Evolutionary conservation across 2,329 filamentous ascomycete genomes (phyloP).

Genomic region (Hypoxylon sp.): DNA sequence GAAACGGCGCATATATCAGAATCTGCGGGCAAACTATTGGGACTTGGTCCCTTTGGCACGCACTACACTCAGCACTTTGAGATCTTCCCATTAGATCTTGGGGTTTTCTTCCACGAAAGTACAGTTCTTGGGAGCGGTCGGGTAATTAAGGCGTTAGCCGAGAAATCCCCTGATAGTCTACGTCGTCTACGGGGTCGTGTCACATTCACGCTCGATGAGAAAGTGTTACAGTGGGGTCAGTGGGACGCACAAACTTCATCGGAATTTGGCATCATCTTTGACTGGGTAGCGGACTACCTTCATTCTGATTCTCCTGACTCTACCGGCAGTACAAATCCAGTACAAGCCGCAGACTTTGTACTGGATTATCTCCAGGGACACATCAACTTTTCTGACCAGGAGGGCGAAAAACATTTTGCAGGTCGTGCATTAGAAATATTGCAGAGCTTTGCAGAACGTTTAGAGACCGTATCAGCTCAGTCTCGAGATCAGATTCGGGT

Average conservation of each 20-base stretch:
- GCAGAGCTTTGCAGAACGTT: slow-evolving; percentile 57
- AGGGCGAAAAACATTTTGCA: slow-evolving; percentile 60
- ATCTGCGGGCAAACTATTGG: slow-evolving; percentile 61
- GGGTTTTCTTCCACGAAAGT: slow-evolving; percentile 71
- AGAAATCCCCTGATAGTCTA: slow-evolving; percentile 51
- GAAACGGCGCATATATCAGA: slow-evolving; percentile 41
- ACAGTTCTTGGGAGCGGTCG: slow-evolving; percentile 71
- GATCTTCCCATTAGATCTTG: slow-evolving; percentile 69
- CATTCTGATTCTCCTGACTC: slow-evolving; percentile 39
- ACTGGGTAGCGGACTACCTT: slow-evolving; percentile 68
- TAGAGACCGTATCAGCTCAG: slow-evolving; percentile 49
- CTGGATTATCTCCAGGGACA: slow-evolving; percentile 63
- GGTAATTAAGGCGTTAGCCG: slow-evolving; percentile 59
- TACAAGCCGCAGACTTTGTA: slow-evolving; percentile 61
- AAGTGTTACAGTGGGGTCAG: slow-evolving; percentile 66
- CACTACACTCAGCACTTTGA: slow-evolving; percentile 75
- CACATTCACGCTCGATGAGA: slow-evolving; percentile 64
- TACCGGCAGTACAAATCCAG: slow-evolving; percentile 41
- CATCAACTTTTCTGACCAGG: slow-evolving; percentile 58
- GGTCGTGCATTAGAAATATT: slow-evolving; percentile 62
- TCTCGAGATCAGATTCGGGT: slow-evolving; percentile 48
- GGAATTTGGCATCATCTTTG: slow-evolving; percentile 73
- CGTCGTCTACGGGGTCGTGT: slow-evolving; percentile 53
- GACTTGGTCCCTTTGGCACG: slow-evolving; percentile 72
- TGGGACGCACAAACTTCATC: slow-evolving; percentile 74